A percentile compares a stretch with the other conserved stretches of the same genome.
Conservation (phyloP, 2,329 filamentous ascomycete species). For the Sporothrix globosa region DNA sequence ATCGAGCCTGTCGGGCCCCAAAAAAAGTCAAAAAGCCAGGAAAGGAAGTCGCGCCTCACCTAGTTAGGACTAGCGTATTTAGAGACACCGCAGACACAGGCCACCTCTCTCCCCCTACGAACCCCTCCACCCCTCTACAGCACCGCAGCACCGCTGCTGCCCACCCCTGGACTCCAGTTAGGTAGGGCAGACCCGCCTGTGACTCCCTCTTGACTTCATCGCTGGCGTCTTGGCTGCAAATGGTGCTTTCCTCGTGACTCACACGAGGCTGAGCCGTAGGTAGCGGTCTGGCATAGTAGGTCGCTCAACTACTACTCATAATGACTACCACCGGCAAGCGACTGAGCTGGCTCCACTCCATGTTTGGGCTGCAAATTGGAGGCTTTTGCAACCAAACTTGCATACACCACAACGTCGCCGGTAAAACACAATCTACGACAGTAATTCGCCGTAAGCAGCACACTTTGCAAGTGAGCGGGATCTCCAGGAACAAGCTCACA, state of each 20-base stretch:
- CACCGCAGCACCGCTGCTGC: neutral
- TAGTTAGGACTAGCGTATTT: constrained; percentile 17
- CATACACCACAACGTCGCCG: neutral
- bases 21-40: constrained; percentile 8
- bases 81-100: constrained; percentile 5
- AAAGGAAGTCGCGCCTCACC: constrained; percentile 16
- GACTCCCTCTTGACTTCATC: constrained; percentile 19
- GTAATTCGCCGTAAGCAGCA: neutral
- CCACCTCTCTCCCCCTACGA: neutral
- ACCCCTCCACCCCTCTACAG: constrained; percentile 24
- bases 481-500: constrained; percentile 14
- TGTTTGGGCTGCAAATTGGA: neutral
- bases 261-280: constrained; percentile 32
- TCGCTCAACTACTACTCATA: constrained; percentile 32
- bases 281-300: neutral
- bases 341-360: constrained; percentile 18
- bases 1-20: constrained; percentile 22
- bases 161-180: neutral
- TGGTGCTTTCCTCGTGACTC: constrained; percentile 27
- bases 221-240: neutral
- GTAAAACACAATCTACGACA: neutral
- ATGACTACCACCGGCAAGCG: constrained; percentile 27
- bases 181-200: constrained; percentile 10
- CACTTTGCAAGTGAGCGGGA: neutral
- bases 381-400: neutral